Evolutionary conservation across 768 basidiomycete species (phyloP).

Genomic region (Dentipellis sp.): DNA sequence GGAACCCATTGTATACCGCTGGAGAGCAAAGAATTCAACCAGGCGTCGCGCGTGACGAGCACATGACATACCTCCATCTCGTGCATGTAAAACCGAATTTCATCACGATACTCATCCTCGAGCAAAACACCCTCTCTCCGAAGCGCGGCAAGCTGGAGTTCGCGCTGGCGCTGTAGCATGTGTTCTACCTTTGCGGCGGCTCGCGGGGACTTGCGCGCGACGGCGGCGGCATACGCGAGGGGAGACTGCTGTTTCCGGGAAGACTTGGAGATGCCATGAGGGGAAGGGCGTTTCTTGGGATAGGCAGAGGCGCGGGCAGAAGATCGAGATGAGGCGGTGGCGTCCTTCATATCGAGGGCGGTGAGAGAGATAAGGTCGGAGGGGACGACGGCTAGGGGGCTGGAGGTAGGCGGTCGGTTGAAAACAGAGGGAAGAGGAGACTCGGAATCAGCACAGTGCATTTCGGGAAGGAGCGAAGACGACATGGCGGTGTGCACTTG

Average conservation of each 20-base stretch:
- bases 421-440: constrained; percentile 9
- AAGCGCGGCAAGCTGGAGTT: constrained; percentile 58
- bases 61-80: constrained; percentile 88
- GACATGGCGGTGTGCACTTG: constrained; percentile 4
- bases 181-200: constrained; percentile 51
- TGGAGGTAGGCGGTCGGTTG: constrained; percentile 15
- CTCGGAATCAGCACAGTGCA: constrained; percentile 5
- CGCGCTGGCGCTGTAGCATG: constrained; percentile 57
- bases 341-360: constrained; percentile 66
- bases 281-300: constrained; percentile 81
- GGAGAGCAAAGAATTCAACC: constrained; percentile 10
- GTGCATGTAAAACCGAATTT: constrained; percentile 91
- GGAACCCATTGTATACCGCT: constrained; percentile 87
- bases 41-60: neutral
- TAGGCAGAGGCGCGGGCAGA: constrained; percentile 60
- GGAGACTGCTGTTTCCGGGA: constrained; percentile 37
- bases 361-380: constrained; percentile 29
- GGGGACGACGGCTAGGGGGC: constrained; percentile 23
- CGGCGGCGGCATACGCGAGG: constrained; percentile 36
- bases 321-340: constrained; percentile 49
- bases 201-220: constrained; percentile 57
- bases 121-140: constrained; percentile 69
- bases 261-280: constrained; percentile 61
- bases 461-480: neutral
- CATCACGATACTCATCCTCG: constrained; percentile 93